Base-by-base conservation (phyloP, 1,284 basidiomycete species). In the Blastosporella zonata region DNA sequence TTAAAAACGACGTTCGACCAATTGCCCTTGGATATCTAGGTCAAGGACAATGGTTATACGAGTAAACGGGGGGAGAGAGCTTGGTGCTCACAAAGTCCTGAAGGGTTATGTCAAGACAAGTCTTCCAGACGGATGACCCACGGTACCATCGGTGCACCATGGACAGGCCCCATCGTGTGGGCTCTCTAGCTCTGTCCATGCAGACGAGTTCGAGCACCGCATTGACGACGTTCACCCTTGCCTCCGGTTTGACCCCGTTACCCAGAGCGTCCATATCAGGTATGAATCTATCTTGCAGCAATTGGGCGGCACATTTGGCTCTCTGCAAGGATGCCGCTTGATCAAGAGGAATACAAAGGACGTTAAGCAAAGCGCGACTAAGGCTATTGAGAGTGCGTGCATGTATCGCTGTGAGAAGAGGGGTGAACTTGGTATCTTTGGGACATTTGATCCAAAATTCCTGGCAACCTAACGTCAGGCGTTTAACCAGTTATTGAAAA, bases 201-300 rank as follows among this genome's bases (percentile, higher is more conserved):
- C 61, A 68, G 1, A 77, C 57, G 27, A 79, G 52, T 47, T 74
- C 67, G 34, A 81, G 50, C 1, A 71, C 61, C 13, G 78, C 62
- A 34, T 66, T 68, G 12, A 73, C 65, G 4, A 70, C 57, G 23
- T 60, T 57, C 20, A 54, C 52, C 47, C 59, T 62, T 23, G 63
- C 57, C 25, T 67, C 65, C 2, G 37, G 38, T 10, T 47, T 55
- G 20, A 55, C 49, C 5, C 13, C 43, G 31, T 52, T 38, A 17
- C 49, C 49, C 33, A 75, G 52, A 4, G 62, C 57, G 21, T 75
- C 71, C 1, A 77, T 62, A 58, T 80, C 78, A 3, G 75, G 74
- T 2, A 85, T 63, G 29, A 80, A 65, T 18, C 71, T 71, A 8
- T 65, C 71, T 22, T 73, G 69, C 13, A 84, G 55, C 9, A 82